Conservation (phyloP, 78 protist species). For the Dictyostelium intermedium region DNA sequence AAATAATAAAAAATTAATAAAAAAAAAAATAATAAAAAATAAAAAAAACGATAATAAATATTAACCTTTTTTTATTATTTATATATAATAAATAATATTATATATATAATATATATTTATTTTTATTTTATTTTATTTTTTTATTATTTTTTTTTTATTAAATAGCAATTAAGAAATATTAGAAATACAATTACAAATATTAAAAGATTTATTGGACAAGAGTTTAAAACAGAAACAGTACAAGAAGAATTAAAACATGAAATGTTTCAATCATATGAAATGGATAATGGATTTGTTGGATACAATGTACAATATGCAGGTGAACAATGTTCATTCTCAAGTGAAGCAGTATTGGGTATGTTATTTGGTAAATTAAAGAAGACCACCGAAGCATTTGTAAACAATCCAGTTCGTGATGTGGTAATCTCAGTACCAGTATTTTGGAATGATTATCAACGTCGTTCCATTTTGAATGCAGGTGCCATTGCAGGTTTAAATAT, state of each 20-base stretch:
- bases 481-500: constrained; percentile 93
- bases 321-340: constrained; percentile 74
- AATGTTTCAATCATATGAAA: constrained; percentile 23
- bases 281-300: constrained; percentile 62
- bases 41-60: neutral
- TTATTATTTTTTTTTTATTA: neutral
- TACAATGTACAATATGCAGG: constrained; percentile 73
- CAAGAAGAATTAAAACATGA: constrained; percentile 62
- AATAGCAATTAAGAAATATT: constrained; percentile 79
- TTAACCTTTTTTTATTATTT: neutral
- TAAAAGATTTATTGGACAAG: constrained; percentile 90
- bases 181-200: constrained; percentile 89
- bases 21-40: neutral
- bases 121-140: too few relatives aligned
- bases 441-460: constrained; percentile 93
- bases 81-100: neutral
- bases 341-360: constrained; percentile 90
- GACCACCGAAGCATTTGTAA: constrained; percentile 78
- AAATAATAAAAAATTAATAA: neutral
- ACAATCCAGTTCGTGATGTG: constrained; percentile 73
- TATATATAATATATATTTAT: neutral
- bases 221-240: constrained; percentile 27
- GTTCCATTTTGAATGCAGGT: constrained; percentile 91
- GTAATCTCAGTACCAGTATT: constrained; percentile 93
- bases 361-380: constrained; percentile 83